Conservation (phyloP, 352 stramenopile genomes). For the Elongisporangium undulatum region DNA sequence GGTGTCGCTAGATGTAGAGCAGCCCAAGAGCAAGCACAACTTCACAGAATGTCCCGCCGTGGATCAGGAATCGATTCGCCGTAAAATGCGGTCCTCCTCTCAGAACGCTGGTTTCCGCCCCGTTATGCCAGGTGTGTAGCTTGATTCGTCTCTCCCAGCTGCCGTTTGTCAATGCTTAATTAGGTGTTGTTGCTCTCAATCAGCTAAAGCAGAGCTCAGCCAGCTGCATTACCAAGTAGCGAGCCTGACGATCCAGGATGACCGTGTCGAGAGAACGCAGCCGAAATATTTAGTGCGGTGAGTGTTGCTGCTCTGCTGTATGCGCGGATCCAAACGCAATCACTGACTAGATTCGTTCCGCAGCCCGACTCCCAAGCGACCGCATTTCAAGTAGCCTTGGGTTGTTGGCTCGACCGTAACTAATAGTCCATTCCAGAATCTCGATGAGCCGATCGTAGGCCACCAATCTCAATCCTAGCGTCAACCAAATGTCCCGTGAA, state of each 20-base stretch:
- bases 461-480: not conserved
- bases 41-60: conserved; percentile 69
- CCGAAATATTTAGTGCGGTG: conserved; percentile 31
- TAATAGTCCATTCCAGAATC: not conserved
- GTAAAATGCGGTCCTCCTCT: conserved; percentile 67
- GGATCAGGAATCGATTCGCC: conserved; percentile 66
- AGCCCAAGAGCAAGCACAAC: conserved; percentile 54
- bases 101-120: conserved; percentile 65
- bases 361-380: conserved; percentile 23
- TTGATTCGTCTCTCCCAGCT: not conserved
- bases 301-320: not conserved
- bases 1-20: conserved; percentile 51
- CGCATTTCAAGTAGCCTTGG: conserved; percentile 8
- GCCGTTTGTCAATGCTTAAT: not conserved
- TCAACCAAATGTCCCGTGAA: not conserved
- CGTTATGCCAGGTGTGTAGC: conserved; percentile 52
- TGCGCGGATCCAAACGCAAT: not conserved
- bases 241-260: conserved; percentile 17
- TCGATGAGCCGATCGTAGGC: not conserved
- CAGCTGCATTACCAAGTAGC: conserved; percentile 15
- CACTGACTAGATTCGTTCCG: not conserved
- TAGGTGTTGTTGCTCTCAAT: not conserved
- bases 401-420: not conserved
- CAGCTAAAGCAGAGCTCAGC: conserved; percentile 12
- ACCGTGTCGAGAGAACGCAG: conserved; percentile 6